Evolutionary conservation across 768 basidiomycete species (phyloP).

Genomic region (Mycena galopus): DNA sequence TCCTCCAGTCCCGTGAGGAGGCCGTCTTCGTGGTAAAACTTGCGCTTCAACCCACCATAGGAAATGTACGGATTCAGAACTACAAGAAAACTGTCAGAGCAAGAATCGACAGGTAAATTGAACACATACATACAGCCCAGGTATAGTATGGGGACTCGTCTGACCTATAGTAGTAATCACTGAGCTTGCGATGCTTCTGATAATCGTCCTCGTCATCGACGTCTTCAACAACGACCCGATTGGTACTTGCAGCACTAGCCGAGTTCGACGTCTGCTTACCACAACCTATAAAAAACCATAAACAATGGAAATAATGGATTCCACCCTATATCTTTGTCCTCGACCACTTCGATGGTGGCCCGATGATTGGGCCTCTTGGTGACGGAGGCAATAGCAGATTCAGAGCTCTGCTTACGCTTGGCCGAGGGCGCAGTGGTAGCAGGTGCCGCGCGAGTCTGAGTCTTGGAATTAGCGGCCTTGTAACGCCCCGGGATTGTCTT

Average conservation of each 20-base stretch:
- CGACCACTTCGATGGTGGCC: background rate
- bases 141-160: background rate
- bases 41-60: background rate
- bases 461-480: background rate
- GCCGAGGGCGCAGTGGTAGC: too few species aligned
- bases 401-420: slow-evolving; percentile 12
- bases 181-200: background rate
- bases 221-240: too few species aligned
- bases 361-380: background rate
- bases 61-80: background rate
- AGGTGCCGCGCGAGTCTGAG: background rate
- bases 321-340: background rate
- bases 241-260: too few species aligned
- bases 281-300: background rate
- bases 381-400: background rate
- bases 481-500: background rate
- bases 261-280: background rate
- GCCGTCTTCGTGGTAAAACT: background rate
- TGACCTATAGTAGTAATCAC: background rate
- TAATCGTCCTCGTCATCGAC: too few species aligned
- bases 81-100: background rate
- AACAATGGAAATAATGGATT: background rate
- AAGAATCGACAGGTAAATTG: background rate
- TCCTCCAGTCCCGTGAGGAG: background rate
- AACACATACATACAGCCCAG: background rate